A percentile compares a stretch with the other conserved stretches of the same genome.
These are phyloP conservation scores for Aureobasidium leucospermi DNA, from an alignment of 2,329 filamentous ascomycete genomes.

Conservation along the genomic window DNA sequence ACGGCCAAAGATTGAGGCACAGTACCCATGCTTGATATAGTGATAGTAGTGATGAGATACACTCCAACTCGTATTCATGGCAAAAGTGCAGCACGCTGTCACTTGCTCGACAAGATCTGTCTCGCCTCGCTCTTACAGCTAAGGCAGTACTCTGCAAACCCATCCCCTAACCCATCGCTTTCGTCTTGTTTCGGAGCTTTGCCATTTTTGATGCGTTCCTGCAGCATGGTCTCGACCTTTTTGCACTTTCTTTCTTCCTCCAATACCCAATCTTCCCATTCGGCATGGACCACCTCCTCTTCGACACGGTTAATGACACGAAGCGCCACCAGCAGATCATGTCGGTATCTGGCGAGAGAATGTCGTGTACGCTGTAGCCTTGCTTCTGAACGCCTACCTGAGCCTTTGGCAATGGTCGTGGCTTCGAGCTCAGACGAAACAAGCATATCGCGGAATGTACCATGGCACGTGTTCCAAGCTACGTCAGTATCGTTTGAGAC, in stretches of 20 bases:
- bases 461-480: constrained; percentile 22
- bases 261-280: constrained; percentile 88
- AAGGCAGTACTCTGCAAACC: constrained; percentile 55
- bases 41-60: neutral
- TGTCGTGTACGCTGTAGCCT: constrained; percentile 75
- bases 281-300: constrained; percentile 72
- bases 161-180: constrained; percentile 40
- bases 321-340: constrained; percentile 86
- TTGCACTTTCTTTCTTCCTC: constrained; percentile 73
- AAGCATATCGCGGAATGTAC: constrained; percentile 25
- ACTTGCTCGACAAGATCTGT: neutral
- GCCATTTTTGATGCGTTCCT: constrained; percentile 22
- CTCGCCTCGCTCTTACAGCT: constrained; percentile 46
- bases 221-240: constrained; percentile 48
- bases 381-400: constrained; percentile 15
- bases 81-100: neutral
- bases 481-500: constrained; percentile 19
- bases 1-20: neutral
- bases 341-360: constrained; percentile 72
- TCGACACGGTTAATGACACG: constrained; percentile 85
- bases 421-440: constrained; percentile 13
- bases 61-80: neutral
- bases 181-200: constrained; percentile 25
- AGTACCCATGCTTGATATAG: neutral
- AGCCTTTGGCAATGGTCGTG: neutral